Evolutionary conservation across 2,329 filamentous ascomycete species (phyloP), one percentile per base, ranked within the genome.

Genomic region (Aspergillus udagawae): DNA sequence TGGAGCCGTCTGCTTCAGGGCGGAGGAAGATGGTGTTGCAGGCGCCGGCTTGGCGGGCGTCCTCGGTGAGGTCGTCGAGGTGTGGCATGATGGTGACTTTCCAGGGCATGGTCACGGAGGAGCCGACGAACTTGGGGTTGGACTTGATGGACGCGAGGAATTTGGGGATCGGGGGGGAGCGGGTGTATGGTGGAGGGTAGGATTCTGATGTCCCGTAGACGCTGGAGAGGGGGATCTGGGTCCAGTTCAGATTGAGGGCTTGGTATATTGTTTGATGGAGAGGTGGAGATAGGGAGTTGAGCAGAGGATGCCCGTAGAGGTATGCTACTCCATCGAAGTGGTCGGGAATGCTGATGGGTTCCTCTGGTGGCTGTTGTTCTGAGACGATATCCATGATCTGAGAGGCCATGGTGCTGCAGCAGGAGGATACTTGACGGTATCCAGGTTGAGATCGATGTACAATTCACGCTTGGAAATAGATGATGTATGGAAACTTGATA

Each of bases 61-160:
- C 88, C 23, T 85, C 82, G 6, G 89, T 91, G 41, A 92, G 77
- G 54, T 86, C 83, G 67, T 93, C 89, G 8, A 93, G 81, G 64
- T 90, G 80, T 0, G 84, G 80, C 58, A 92, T 83, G 69, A 93
- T 91, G 65, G 85, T 80, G 27, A 93, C 84, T 73, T 94, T 93
- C 79, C 91, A 86, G 0, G 90, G 90, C 90, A 93, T 94, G 21
- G 90, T 93, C 41, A 93, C 86, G 3, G 87, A 85, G 23, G 87
- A 84, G 54, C 87, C 87, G 83, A 77, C 70, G 54, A 76, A 75
- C 55, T 76, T 76, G 42, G 71, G 68, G 56, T 76, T 73, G 44
- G 66, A 58, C 42, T 69, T 68, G 62, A 75, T 70, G 25, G 70
- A 68, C 42, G 62, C 62, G 5, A 77, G 60, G 60, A 72, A 76